Evolutionary conservation across 1,284 basidiomycete genomes (phyloP).

Genomic region (Sphagnurus paluster): DNA sequence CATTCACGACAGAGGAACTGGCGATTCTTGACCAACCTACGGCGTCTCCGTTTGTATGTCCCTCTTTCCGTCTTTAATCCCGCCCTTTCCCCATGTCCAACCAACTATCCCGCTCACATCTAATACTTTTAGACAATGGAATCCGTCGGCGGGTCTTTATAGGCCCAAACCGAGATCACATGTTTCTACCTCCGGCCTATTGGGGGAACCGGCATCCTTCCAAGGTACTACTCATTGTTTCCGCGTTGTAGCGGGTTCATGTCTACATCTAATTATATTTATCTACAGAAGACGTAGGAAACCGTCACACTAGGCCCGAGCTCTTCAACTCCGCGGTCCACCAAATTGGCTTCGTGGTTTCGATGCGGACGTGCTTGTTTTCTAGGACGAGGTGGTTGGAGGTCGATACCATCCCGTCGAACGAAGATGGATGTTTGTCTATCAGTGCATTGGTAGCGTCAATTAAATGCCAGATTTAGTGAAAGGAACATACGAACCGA

Average conservation of each 20-base stretch:
- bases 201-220: too few species aligned
- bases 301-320: conserved; percentile 14
- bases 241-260: too few species aligned
- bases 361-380: conserved; percentile 62
- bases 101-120: conserved; percentile 1
- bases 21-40: conserved; percentile 86
- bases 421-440: conserved; percentile 68
- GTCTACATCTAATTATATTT: too few species aligned
- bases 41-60: conserved; percentile 79
- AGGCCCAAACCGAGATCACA: too few species aligned
- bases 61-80: not conserved
- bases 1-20: conserved; percentile 83
- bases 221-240: too few species aligned
- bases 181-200: too few species aligned
- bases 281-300: too few species aligned
- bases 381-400: conserved; percentile 85
- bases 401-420: conserved; percentile 84
- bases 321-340: conserved; percentile 77
- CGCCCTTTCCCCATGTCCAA: not conserved
- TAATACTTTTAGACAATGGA: conserved; percentile 48
- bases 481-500: conserved; percentile 49
- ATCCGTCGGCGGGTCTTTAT: conserved; percentile 51
- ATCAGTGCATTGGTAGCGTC: conserved; percentile 6
- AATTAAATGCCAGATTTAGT: not conserved
- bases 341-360: conserved; percentile 83